phyloP scores from a whole-genome alignment of 108 stramenopile genomes.

The Skeletonema costatum region DNA sequence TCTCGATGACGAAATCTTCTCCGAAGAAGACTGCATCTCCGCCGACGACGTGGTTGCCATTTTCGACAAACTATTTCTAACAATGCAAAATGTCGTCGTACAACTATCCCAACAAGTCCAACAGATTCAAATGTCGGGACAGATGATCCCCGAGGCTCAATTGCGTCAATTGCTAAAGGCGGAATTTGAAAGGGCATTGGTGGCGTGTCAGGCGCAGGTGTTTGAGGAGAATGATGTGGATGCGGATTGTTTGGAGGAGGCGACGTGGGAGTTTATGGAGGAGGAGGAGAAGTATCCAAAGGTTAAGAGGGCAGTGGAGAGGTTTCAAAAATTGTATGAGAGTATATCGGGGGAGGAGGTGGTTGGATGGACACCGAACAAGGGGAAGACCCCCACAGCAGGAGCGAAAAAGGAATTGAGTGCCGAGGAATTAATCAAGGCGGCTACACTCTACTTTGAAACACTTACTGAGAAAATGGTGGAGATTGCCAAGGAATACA shows the following conservation, averaged over 20 bases:
- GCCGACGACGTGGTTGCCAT: slow-evolving; percentile 74
- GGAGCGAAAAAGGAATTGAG: slow-evolving; percentile 54
- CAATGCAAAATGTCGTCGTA: slow-evolving; percentile 82
- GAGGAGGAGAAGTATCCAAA: slow-evolving; percentile 66
- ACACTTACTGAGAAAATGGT: slow-evolving; percentile 74
- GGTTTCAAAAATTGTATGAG: slow-evolving; percentile 90
- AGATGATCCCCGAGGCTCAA: slow-evolving; percentile 81
- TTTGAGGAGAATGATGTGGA: slow-evolving; percentile 85
- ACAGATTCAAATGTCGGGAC: slow-evolving; percentile 86
- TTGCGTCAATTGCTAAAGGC: slow-evolving; percentile 65
- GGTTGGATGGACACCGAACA: slow-evolving; percentile 71
- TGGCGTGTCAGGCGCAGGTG: slow-evolving; percentile 56
- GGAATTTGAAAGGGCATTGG: slow-evolving; percentile 82
- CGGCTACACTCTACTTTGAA: slow-evolving; percentile 81
- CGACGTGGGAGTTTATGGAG: slow-evolving; percentile 85
- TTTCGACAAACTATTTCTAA: slow-evolving; percentile 83
- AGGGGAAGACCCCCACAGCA: too few relatives aligned
- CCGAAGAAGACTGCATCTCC: slow-evolving; percentile 67
- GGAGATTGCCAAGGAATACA: slow-evolving; percentile 59
- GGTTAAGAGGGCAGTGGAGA: slow-evolving; percentile 76
- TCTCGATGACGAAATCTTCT: slow-evolving; percentile 60
- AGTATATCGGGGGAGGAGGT: slow-evolving; percentile 75
- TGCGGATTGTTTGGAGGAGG: slow-evolving; percentile 89
- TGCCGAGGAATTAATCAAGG: slow-evolving; percentile 66
- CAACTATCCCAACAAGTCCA: slow-evolving; percentile 86